A percentile compares a stretch with the other conserved stretches of the same genome.
phyloP scores from a whole-genome alignment of 2,329 filamentous ascomycete genomes.

The Tolypocladium pustulatum region DNA sequence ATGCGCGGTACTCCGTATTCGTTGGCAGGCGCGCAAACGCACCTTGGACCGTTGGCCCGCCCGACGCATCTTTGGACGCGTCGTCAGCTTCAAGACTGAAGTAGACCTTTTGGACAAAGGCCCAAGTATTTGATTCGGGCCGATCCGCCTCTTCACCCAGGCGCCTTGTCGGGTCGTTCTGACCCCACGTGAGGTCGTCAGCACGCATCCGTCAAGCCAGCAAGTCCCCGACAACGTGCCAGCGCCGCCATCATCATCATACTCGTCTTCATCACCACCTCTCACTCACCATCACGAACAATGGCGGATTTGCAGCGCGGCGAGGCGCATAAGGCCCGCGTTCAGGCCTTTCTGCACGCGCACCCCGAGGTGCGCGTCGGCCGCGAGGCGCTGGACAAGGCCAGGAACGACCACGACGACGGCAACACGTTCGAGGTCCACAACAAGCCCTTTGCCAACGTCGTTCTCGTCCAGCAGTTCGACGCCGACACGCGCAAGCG shows the following conservation, averaged over 20 bases:
- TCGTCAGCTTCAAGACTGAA: not conserved
- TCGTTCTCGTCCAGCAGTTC: constrained; percentile 6
- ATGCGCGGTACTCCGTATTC: no score
- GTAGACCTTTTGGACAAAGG: not conserved
- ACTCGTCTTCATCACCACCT: not conserved
- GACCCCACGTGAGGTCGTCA: not conserved
- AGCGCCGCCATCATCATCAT: not conserved
- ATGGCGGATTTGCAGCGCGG: not conserved
- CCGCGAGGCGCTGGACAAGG: constrained; percentile 5
- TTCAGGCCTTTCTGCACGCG: constrained; percentile 3
- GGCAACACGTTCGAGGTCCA: constrained; percentile 7
- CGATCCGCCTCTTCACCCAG: not conserved
- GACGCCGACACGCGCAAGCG: constrained; percentile 7
- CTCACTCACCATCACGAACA: not conserved
- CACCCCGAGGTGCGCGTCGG: constrained; percentile 7
- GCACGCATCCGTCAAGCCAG: not conserved
- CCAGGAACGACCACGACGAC: constrained; percentile 1
- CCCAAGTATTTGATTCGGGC: not conserved
- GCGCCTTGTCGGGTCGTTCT: not conserved
- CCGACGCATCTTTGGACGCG: not conserved
- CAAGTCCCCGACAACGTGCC: not conserved
- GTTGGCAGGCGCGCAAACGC: not conserved
- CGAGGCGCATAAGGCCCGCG: not conserved
- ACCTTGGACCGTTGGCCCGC: not conserved
- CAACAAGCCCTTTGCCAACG: constrained; percentile 7